phyloP scores from a whole-genome alignment of 257 asterid species.

The Petrea volubilis region DNA sequence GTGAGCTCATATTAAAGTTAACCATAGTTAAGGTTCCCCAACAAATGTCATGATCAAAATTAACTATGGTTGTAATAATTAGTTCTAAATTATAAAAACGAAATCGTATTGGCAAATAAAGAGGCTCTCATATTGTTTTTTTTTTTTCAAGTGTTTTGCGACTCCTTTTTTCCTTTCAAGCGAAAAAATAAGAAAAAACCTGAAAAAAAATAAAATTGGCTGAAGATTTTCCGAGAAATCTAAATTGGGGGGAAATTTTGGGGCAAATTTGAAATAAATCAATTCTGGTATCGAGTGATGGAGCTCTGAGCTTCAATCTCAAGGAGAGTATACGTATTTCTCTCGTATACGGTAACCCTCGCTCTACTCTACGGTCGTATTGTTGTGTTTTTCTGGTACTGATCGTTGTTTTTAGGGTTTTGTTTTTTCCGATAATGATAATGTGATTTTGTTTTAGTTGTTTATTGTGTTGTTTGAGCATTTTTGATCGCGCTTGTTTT shows the following conservation, averaged over 20 bases:
- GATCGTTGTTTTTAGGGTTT: conserved; percentile 40
- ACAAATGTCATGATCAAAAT: conserved; percentile 8
- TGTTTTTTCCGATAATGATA: conserved; percentile 2
- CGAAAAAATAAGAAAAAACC: not conserved
- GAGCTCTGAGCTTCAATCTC: conserved; percentile 34
- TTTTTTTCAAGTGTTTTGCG: not conserved
- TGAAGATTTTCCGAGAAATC: conserved; percentile 20
- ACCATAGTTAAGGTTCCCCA: conserved; percentile 28
- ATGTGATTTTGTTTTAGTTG: conserved; percentile 15
- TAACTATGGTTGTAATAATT: conserved; percentile 26
- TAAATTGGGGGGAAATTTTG: conserved; percentile 21
- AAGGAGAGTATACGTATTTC: conserved; percentile 10
- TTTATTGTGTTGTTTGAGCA: conserved; percentile 12
- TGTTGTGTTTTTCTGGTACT: conserved; percentile 1
- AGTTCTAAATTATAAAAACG: conserved; percentile 7
- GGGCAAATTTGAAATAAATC: conserved; percentile 30
- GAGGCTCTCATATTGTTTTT: conserved; percentile 25
- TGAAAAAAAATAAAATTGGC: conserved; percentile 8
- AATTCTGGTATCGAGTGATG: conserved; percentile 22
- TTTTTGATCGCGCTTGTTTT: conserved; percentile 1
- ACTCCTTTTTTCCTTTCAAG: not conserved
- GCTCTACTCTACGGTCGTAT: conserved; percentile 13
- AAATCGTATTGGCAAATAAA: conserved; percentile 10
- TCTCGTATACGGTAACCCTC: conserved; percentile 37
- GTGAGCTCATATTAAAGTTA: conserved; percentile 1